These are phyloP conservation scores for Lentinula novae-zelandiae DNA, from an alignment of 1,284 basidiomycete species.

Conservation along the genomic window DNA sequence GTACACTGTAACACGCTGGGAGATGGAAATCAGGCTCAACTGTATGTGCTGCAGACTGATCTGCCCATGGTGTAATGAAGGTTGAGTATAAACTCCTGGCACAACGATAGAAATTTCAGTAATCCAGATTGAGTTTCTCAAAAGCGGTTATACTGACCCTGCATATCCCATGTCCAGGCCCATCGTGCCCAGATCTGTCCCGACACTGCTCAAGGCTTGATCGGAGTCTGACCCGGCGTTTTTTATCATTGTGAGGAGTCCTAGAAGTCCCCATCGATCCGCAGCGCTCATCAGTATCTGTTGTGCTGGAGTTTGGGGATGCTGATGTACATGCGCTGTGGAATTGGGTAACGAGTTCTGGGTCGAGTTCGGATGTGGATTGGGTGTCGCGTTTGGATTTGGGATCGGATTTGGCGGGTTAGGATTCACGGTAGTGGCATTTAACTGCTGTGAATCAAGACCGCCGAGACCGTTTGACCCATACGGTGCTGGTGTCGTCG, in stretches of 20 bases:
- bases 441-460: slow-evolving; percentile 13
- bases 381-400: slow-evolving; percentile 25
- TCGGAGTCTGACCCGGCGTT: slow-evolving; percentile 79
- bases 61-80: slow-evolving; percentile 97
- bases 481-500: not conserved
- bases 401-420: slow-evolving; percentile 22
- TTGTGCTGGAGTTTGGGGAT: slow-evolving; percentile 88
- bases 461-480: not conserved
- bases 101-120: slow-evolving; percentile 1
- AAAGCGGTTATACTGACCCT: slow-evolving; percentile 53
- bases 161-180: slow-evolving; percentile 86
- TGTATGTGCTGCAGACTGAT: slow-evolving; percentile 77
- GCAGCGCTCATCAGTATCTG: slow-evolving; percentile 93
- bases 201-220: slow-evolving; percentile 81
- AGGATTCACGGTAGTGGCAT: not conserved
- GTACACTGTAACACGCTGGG: slow-evolving; percentile 84
- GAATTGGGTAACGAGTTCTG: slow-evolving; percentile 27
- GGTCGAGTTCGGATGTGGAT: slow-evolving; percentile 25
- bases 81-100: slow-evolving; percentile 84
- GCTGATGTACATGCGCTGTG: slow-evolving; percentile 34
- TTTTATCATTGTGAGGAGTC: slow-evolving; percentile 89
- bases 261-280: slow-evolving; percentile 92
- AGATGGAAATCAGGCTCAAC: slow-evolving; percentile 92
- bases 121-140: not conserved
- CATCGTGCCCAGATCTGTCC: slow-evolving; percentile 90